A percentile compares a stretch with the other conserved stretches of the same genome.
Evolutionary conservation across 148 eudicot species (phyloP).

Genomic region (Cornus kousa): DNA sequence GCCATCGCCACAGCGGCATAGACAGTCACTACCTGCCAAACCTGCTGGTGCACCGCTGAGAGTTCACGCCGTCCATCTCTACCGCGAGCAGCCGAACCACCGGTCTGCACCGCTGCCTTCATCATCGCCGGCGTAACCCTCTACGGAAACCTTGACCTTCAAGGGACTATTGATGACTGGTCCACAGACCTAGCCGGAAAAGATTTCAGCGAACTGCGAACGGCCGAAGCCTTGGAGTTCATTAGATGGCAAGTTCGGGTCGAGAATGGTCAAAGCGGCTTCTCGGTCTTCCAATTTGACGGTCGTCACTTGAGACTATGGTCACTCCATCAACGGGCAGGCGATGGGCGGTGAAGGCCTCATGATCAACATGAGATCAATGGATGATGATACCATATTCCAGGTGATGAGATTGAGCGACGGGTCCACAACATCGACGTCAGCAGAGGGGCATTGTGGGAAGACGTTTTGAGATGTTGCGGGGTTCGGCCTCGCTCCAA

Average conservation of each 20-base stretch:
- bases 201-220: conserved; percentile 74
- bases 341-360: conserved; percentile 65
- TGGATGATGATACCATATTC: conserved; percentile 10
- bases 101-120: too few species aligned
- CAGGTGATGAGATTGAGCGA: neutral
- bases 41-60: too few species aligned
- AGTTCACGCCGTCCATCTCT: too few species aligned
- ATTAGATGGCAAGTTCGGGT: conserved; percentile 29
- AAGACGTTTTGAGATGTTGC: conserved; percentile 59
- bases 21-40: too few species aligned
- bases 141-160: conserved; percentile 20
- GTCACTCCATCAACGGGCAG: conserved; percentile 92
- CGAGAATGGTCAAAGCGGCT: conserved; percentile 38
- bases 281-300: conserved; percentile 36
- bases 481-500: conserved; percentile 53
- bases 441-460: conserved; percentile 87
- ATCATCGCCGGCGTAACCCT: conserved; percentile 15
- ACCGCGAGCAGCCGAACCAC: too few species aligned
- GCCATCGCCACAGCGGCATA: too few species aligned
- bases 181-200: conserved; percentile 34
- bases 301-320: conserved; percentile 82
- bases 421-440: conserved; percentile 47
- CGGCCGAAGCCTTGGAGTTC: conserved; percentile 47
- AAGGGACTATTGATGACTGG: conserved; percentile 37
- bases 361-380: conserved; percentile 66